A percentile compares a stretch with the other conserved stretches of the same genome.
Conservation (phyloP, 148 eudicot species). For the Nyssa sinensis region DNA sequence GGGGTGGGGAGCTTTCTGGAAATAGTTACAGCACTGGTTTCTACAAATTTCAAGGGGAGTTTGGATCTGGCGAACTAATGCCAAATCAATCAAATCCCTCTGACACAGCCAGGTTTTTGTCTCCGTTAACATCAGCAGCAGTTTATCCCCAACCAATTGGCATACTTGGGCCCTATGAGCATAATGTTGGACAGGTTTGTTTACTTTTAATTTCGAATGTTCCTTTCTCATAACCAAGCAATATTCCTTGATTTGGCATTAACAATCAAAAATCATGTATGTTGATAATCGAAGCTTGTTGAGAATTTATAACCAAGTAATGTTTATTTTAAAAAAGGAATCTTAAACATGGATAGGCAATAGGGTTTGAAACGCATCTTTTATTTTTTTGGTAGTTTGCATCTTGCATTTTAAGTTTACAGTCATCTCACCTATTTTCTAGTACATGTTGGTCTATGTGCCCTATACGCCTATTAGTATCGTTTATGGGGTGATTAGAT, state of each 20-base stretch:
- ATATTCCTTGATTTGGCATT: too few relatives aligned
- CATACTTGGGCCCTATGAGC: constrained; percentile 79
- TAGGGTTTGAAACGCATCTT: background rate
- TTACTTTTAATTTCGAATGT: constrained; percentile 3
- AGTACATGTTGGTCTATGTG: background rate
- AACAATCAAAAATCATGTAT: background rate
- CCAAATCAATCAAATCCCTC: constrained; percentile 50
- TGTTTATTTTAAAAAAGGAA: too few relatives aligned
- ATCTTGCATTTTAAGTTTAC: background rate
- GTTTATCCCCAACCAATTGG: constrained; percentile 71
- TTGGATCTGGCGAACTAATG: constrained; percentile 61
- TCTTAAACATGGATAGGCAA: too few relatives aligned
- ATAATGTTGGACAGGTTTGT: constrained; percentile 78
- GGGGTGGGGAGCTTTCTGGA: constrained; percentile 62
- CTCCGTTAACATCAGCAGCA: constrained; percentile 56
- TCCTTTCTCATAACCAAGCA: background rate
- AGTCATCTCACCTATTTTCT: background rate
- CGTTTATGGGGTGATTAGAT: background rate
- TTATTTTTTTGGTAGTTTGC: background rate
- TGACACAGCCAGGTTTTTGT: constrained; percentile 53
- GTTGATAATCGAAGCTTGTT: background rate
- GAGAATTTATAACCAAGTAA: background rate
- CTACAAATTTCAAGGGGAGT: constrained; percentile 62
- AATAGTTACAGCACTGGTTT: constrained; percentile 43
- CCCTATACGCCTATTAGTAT: background rate